Base-by-base conservation (phyloP, 768 basidiomycete genomes). In the Nidularia pulvinata region DNA sequence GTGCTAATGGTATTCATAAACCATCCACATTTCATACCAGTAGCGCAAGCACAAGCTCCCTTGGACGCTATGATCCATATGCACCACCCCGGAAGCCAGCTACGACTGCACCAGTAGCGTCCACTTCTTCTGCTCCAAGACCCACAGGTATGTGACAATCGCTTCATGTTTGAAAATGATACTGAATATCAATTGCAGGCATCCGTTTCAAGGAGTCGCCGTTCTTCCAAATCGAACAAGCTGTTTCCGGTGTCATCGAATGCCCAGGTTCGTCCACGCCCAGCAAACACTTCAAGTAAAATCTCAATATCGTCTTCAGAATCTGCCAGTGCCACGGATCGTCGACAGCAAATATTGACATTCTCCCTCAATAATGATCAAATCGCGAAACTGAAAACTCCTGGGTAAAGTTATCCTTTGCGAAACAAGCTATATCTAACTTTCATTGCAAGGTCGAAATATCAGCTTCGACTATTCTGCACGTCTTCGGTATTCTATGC, bases 401-500 rank as follows among this genome's bases (percentile, higher is more conserved):
- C 81, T 22, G 77, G 73, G 91, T 89, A 25, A 35, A 35, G 46
- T 52, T 44, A 39, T 39, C 37, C 48, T 55, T 45, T 50, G 48
- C 32, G 32, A 54, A 50, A 16, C 34, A 11, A 10, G 14, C 19
- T 6, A 7, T 49, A 43, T 42, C 16, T 34, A 49, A 44, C 37
- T 53, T 34, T 37, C 34, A 16, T 30, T 45, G 51, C 36, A 48
- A 92, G 89, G 30, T 68, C 83, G 13, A 86, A 82, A 59, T 88
- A 86, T 66, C 92, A 95, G 68, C 78, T 96, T 39, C 85, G 93
- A 35, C 71, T 96, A 6, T 95, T 90, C 69, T 95, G 93, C 75
- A 95, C 94, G 0, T 92, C 91, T 3, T 93, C 87, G 33, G 75
- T 83, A 32, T 92, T 86, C 65, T 87, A 87, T 66, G 76, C 78